Evolutionary conservation across 2,329 filamentous ascomycete species (phyloP).

Genomic region (Microdochium nivale): DNA sequence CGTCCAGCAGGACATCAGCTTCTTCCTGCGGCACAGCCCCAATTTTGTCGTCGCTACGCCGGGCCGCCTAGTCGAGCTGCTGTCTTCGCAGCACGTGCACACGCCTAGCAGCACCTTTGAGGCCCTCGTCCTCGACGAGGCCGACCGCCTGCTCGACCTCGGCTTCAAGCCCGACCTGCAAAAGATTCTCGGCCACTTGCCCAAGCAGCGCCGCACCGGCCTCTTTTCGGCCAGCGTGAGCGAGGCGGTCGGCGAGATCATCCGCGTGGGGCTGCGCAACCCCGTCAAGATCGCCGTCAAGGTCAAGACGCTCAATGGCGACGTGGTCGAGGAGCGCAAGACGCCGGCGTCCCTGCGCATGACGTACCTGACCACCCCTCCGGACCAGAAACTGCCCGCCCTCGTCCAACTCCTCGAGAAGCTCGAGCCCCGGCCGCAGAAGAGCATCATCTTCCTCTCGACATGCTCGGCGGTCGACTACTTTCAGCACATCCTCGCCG

Average conservation of each 20-base stretch:
- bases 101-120: slow-evolving; percentile 86
- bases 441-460: slow-evolving; percentile 84
- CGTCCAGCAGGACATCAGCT: slow-evolving; percentile 75
- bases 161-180: slow-evolving; percentile 91
- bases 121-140: slow-evolving; percentile 86
- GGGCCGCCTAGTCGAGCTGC: slow-evolving; percentile 77
- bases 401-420: slow-evolving; percentile 61
- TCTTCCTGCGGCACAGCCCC: slow-evolving; percentile 74
- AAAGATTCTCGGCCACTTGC: slow-evolving; percentile 72
- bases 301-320: slow-evolving; percentile 66
- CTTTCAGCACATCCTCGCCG: slow-evolving; percentile 71
- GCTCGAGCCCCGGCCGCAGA: slow-evolving; percentile 67
- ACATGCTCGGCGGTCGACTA: slow-evolving; percentile 95
- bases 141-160: slow-evolving; percentile 83
- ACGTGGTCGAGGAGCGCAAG: slow-evolving; percentile 65
- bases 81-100: slow-evolving; percentile 80
- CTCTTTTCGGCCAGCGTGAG: slow-evolving; percentile 94
- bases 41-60: slow-evolving; percentile 89
- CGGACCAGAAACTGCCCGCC: slow-evolving; percentile 72
- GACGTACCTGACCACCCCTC: slow-evolving; percentile 68
- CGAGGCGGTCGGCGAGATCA: slow-evolving; percentile 87
- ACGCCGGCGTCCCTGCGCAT: slow-evolving; percentile 92
- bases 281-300: slow-evolving; percentile 93
- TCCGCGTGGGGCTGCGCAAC: slow-evolving; percentile 84
- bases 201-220: slow-evolving; percentile 88